A percentile compares a stretch with the other conserved stretches of the same genome.
These are phyloP conservation scores for Metschnikowia borealis DNA, from an alignment of 805 yeast species.

Conservation along the genomic window DNA sequence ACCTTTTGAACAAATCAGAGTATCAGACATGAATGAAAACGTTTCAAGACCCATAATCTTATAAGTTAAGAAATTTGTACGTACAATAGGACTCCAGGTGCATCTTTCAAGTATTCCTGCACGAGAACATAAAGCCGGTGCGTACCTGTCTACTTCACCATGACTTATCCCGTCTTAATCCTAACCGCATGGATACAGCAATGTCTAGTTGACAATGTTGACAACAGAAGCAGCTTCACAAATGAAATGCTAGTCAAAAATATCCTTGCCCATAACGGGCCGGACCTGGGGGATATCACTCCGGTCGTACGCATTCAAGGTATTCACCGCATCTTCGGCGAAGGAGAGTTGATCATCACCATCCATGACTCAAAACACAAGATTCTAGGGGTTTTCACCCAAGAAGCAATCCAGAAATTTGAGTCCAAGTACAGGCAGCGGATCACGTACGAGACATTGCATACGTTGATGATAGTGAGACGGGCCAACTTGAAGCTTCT, in stretches of 20 bases:
- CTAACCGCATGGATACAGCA: constrained; percentile 16
- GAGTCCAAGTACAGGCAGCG: constrained; percentile 31
- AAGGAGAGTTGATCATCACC: constrained; percentile 26
- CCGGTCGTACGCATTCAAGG: constrained; percentile 28
- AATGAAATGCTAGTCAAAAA: constrained; percentile 13
- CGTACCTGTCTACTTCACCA: not conserved
- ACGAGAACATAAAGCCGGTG: not conserved
- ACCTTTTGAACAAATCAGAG: too few relatives aligned
- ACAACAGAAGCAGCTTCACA: not conserved
- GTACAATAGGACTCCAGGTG: not conserved
- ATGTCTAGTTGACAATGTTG: constrained; percentile 6
- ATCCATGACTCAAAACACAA: constrained; percentile 31
- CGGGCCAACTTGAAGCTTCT: constrained; percentile 27
- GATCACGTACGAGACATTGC: constrained; percentile 29
- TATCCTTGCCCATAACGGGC: constrained; percentile 12
- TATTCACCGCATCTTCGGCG: constrained; percentile 21
- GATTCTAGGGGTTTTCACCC: constrained; percentile 29
- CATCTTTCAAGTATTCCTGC: not conserved
- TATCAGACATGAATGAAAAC: too few relatives aligned
- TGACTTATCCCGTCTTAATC: constrained; percentile 14
- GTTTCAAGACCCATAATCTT: not conserved
- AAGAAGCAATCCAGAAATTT: constrained; percentile 24
- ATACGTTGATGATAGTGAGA: constrained; percentile 25
- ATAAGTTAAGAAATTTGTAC: not conserved
- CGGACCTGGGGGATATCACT: constrained; percentile 10